Evolutionary conservation across 768 basidiomycete species (phyloP).

Genomic region (Auriscalpium orientale): DNA sequence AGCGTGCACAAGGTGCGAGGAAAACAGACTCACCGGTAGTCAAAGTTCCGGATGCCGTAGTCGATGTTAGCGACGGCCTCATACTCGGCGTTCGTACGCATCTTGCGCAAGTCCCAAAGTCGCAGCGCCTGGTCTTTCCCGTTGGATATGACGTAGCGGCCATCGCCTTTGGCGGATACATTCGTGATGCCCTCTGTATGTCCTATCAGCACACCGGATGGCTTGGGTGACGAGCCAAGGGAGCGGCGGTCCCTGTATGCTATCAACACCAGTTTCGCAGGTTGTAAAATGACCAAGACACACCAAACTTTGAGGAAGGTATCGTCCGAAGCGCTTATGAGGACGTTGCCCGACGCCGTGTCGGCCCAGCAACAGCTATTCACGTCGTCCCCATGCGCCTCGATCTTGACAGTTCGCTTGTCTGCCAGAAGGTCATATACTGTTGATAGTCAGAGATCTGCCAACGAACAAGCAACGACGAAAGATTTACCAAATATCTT

Average conservation of each 20-base stretch:
- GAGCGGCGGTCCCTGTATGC: slow-evolving; percentile 44
- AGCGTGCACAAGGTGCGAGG: background rate
- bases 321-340: slow-evolving; percentile 94
- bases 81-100: slow-evolving; percentile 69
- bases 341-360: slow-evolving; percentile 82
- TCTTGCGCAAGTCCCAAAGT: slow-evolving; percentile 91
- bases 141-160: slow-evolving; percentile 90
- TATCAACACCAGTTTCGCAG: background rate
- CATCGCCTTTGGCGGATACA: slow-evolving; percentile 93
- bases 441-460: slow-evolving; percentile 20
- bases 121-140: slow-evolving; percentile 92
- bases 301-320: slow-evolving; percentile 94
- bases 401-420: slow-evolving; percentile 72
- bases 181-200: slow-evolving; percentile 96
- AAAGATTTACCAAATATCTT: slow-evolving; percentile 57
- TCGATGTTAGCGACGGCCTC: slow-evolving; percentile 39
- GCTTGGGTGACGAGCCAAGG: slow-evolving; percentile 46
- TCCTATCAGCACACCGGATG: slow-evolving; percentile 89
- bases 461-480: background rate
- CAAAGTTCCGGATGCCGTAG: slow-evolving; percentile 59
- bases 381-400: slow-evolving; percentile 85
- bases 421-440: slow-evolving; percentile 89
- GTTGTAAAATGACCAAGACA: slow-evolving; percentile 9
- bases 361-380: slow-evolving; percentile 98
- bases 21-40: slow-evolving; percentile 63